phyloP scores from a whole-genome alignment of 768 basidiomycete species.

The Dentipellis fragilis region DNA sequence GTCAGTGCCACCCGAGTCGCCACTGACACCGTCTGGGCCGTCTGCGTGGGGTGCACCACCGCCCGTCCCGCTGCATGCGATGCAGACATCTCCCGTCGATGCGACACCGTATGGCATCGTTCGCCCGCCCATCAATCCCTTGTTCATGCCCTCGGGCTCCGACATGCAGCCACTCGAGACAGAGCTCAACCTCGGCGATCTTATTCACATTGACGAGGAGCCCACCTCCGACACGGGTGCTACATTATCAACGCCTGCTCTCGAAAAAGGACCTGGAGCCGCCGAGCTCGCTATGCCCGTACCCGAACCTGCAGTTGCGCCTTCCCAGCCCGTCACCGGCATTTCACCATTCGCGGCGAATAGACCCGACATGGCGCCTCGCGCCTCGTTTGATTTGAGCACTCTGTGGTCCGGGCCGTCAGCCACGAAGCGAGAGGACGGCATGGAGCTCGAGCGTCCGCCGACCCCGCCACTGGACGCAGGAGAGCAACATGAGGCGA shows the following conservation, averaged over 20 bases:
- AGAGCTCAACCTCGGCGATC: conserved; percentile 14
- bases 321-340: conserved; percentile 15
- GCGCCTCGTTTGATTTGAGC: conserved; percentile 60
- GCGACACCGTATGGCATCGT: conserved; percentile 10
- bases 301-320: background rate
- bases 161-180: conserved; percentile 22
- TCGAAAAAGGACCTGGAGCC: background rate
- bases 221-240: background rate
- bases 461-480: conserved; percentile 1
- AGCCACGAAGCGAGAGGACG: conserved; percentile 11
- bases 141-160: conserved; percentile 29
- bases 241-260: too few relatives aligned
- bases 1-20: conserved; percentile 69
- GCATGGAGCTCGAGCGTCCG: background rate
- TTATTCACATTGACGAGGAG: conserved; percentile 15
- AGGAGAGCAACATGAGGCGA: conserved; percentile 19
- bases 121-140: conserved; percentile 22
- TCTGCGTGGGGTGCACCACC: conserved; percentile 53
- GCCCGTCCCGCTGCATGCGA: conserved; percentile 39
- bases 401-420: conserved; percentile 53
- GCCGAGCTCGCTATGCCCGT: background rate
- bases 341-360: conserved; percentile 26
- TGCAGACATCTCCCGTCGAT: conserved; percentile 10
- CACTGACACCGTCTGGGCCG: conserved; percentile 30
- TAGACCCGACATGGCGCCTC: conserved; percentile 33